Base-by-base conservation (phyloP, 176 grass and related monocot genomes). In the Avena eriantha region DNA sequence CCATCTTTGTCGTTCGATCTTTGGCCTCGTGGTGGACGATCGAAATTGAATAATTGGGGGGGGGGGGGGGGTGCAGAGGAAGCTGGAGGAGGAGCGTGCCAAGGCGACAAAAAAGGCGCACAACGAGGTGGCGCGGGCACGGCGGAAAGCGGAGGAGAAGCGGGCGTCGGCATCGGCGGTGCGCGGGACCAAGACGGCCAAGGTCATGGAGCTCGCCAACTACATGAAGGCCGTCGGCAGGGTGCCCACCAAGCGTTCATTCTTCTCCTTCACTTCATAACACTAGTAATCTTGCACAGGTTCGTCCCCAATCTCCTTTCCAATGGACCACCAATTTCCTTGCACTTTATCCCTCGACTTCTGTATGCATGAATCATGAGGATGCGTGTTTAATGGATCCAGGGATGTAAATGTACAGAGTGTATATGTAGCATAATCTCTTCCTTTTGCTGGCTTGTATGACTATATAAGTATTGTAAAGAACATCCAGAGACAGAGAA, bases 81-180 rank as follows among this genome's bases (percentile, higher is more conserved):
- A 90, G 73, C n/a, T 92, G 51, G 88, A 95, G 13, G 90, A 92
- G 78, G 73, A 95, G 90, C 48, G 90, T 14, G 93, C 90, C 1
- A 95, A 88, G 83, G 93, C 90, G 78, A 83, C 87, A 24, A 90
- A 95, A 85, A 95, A 95, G 88, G 86, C 90, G 31, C 88, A 88
- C 60, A 95, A 95, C 56, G 91, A 89, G 46, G 39, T 84, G 39
- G 93, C 88, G 55, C 80, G 49, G 31, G 88, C 90, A 48, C 88
- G 59, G 55, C 87, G 82, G 19, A 95, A 90, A 77, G 93, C 93
- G 3, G 90, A 90, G 51, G 90, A 94, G 65, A 89, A 73, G 68
- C 80, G 87, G n/a, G 93, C 93, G n/a, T 87, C 87, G 49, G 87
- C 86, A 18, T 90, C 92, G 88, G 90, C 90, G 14, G 90, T 50